Base-by-base conservation (phyloP, 2,329 filamentous ascomycete species). In the Dendrostoma leiphaemia region DNA sequence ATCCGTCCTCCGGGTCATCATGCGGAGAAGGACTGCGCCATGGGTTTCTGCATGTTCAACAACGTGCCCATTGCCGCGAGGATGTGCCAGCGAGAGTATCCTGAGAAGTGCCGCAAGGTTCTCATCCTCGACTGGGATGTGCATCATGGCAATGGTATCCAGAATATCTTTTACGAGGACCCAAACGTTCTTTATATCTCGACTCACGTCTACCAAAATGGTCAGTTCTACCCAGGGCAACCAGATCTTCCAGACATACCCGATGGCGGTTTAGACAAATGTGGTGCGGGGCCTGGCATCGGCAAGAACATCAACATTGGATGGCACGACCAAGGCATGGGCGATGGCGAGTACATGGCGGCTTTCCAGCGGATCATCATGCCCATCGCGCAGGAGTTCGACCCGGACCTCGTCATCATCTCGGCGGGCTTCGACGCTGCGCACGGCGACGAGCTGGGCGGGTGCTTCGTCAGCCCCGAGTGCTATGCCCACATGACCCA, bases 401-500 rank as follows among this genome's bases (percentile, higher is more conserved):
- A 94, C 63, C 94, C 94, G 0, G 94, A 99, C 67, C 76, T 99
- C 17, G 92, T 97, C 26, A 94, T 99, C 60, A 88, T 99, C 54
- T 94, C 94, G 19, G 91, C 94, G 38, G 94, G 94, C 1, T 99
- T 99, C 63, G 94, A 99, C 69, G 94, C 94, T 15, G 94, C 94
- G 0, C 90, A 89, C 60, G 94, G 94, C 12, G 94, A 99, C 69
- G 87, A 94, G 65, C 81, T 99, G 2, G 94, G 94, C 48, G 91
- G 89, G 29, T 99, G 94, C 68, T 93, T 91, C 65, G 94, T 99
- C 5, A 88, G 91, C 1, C 94, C 94, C 0, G 74, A 85, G 4
- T 96, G 94, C 67, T 99, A 97, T 67, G 90, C 92, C 13, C 93
- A 99, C 67, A 97, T 99, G 94, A 97, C 94, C 15, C 91, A 97